Percentiles rank a stretch among this genome's conserved stretches.
Conservation (phyloP, 1,139 yeast genomes). For the Debaryomycetaceae sp. region DNA sequence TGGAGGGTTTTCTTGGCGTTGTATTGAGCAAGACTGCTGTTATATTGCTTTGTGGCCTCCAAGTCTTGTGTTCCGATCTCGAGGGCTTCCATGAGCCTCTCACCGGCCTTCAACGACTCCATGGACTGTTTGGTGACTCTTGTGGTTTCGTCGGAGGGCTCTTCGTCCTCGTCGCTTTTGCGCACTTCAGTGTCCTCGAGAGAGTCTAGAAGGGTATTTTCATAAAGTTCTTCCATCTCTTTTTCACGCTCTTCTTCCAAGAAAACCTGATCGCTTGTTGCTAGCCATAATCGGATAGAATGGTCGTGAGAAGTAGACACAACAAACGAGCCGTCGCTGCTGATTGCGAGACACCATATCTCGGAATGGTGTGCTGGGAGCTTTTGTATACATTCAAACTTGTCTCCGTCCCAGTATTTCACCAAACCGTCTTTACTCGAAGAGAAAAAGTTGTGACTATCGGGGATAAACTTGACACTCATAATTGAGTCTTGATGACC, state of each 20-base stretch:
- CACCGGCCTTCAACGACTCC: slow-evolving; percentile 95
- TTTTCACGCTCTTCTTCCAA: slow-evolving; percentile 94
- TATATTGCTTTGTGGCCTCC: slow-evolving; percentile 52
- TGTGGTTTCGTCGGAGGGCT: slow-evolving; percentile 54
- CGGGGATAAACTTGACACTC: slow-evolving; percentile 81
- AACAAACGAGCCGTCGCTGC: slow-evolving; percentile 67
- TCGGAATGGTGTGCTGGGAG: slow-evolving; percentile 87
- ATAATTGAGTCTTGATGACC: slow-evolving; percentile 96
- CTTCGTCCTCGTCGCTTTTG: slow-evolving; percentile 42
- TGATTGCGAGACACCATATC: slow-evolving; percentile 85
- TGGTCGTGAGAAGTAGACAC: slow-evolving; percentile 94
- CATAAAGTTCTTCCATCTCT: slow-evolving; percentile 90
- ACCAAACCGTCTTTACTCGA: slow-evolving; percentile 85
- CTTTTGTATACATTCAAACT: slow-evolving; percentile 89
- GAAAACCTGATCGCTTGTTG: slow-evolving; percentile 90
- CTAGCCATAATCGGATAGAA: slow-evolving; percentile 86
- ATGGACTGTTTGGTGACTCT: slow-evolving; percentile 79
- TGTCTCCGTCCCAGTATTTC: slow-evolving; percentile 98
- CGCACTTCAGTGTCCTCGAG: slow-evolving; percentile 52
- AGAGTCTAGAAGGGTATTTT: slow-evolving; percentile 66
- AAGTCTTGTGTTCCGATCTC: slow-evolving; percentile 78
- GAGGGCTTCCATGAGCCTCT: slow-evolving; percentile 85
- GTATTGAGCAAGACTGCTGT: slow-evolving; percentile 28
- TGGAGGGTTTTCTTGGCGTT: slow-evolving; percentile 36
- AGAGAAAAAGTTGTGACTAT: slow-evolving; percentile 83